These are phyloP conservation scores for Neopestalotiopsis rosae DNA, from an alignment of 2,329 filamentous ascomycete species.

Conservation along the genomic window DNA sequence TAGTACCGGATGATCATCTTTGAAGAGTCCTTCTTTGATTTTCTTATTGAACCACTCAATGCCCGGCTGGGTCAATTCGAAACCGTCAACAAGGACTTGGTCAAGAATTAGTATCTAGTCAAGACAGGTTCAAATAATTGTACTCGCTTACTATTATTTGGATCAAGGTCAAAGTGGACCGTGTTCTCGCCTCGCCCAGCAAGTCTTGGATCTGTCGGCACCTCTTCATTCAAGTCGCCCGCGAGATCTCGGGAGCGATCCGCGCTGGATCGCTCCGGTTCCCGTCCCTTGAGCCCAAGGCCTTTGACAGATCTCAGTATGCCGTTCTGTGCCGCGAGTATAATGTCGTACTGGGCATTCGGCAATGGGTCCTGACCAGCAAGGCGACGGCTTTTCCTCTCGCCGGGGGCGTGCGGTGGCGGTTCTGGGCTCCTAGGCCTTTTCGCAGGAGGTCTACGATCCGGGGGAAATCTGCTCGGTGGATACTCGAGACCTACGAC, in stretches of 20 bases:
- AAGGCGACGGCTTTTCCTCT: too few relatives aligned
- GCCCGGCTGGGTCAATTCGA: not conserved
- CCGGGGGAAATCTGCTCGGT: not conserved
- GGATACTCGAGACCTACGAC: not conserved
- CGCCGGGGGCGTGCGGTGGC: too few relatives aligned
- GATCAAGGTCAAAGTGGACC: slow-evolving; percentile 2
- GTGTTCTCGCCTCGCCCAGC: not conserved
- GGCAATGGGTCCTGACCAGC: too few relatives aligned
- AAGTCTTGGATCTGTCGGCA: not conserved
- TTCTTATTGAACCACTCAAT: not conserved
- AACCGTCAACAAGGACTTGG: not conserved
- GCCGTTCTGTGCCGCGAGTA: too few relatives aligned
- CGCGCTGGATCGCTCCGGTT: not conserved
- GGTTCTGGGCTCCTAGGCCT: not conserved
- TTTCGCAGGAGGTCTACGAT: not conserved
- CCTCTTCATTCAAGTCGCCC: not conserved
- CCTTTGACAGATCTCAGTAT: not conserved
- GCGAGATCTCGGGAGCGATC: not conserved
- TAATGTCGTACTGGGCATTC: too few relatives aligned
- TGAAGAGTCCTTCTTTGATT: not conserved
- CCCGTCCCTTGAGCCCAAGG: too few relatives aligned
- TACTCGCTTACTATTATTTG: not conserved
- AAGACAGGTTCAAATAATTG: not conserved
- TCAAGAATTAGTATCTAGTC: not conserved
- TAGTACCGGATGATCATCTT: not conserved